phyloP scores from a whole-genome alignment of 768 basidiomycete species.

The Rickenella mellea region DNA sequence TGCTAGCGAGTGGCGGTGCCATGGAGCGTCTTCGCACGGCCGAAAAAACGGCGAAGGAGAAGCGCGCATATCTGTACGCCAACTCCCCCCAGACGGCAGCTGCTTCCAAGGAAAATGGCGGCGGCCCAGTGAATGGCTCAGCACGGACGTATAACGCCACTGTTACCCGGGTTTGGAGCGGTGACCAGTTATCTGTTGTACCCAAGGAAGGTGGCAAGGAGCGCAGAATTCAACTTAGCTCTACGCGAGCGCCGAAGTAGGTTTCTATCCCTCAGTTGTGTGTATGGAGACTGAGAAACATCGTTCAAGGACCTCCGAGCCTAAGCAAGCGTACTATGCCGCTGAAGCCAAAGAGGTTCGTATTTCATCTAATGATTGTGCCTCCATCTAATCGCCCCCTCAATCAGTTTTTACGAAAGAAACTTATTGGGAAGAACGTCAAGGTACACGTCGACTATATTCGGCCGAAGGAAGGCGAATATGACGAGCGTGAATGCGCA shows the following conservation, averaged over 20 bases:
- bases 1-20: conserved; percentile 74
- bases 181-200: conserved; percentile 78
- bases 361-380: conserved; percentile 5
- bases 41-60: conserved; percentile 74
- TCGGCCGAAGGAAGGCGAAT: conserved; percentile 87
- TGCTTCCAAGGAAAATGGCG: conserved; percentile 37
- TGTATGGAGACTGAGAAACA: conserved; percentile 4
- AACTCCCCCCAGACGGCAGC: conserved; percentile 28
- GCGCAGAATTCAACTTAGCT: conserved; percentile 78
- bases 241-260: conserved; percentile 78
- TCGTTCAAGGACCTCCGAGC: conserved; percentile 59
- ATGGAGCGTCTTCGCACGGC: conserved; percentile 85
- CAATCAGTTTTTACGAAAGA: conserved; percentile 68
- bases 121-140: conserved; percentile 30
- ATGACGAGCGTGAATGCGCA: conserved; percentile 85
- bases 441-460: conserved; percentile 83
- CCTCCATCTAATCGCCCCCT: background rate
- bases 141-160: conserved; percentile 64
- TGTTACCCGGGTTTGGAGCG: conserved; percentile 85
- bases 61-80: conserved; percentile 61
- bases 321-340: conserved; percentile 79
- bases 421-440: conserved; percentile 83
- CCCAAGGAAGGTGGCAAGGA: conserved; percentile 70
- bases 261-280: conserved; percentile 10
- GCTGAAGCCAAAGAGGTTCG: conserved; percentile 75